Evolutionary conservation across 31 red algal species (phyloP), one percentile per base, ranked within the genome.

Genomic region (Endocladia muricata): DNA sequence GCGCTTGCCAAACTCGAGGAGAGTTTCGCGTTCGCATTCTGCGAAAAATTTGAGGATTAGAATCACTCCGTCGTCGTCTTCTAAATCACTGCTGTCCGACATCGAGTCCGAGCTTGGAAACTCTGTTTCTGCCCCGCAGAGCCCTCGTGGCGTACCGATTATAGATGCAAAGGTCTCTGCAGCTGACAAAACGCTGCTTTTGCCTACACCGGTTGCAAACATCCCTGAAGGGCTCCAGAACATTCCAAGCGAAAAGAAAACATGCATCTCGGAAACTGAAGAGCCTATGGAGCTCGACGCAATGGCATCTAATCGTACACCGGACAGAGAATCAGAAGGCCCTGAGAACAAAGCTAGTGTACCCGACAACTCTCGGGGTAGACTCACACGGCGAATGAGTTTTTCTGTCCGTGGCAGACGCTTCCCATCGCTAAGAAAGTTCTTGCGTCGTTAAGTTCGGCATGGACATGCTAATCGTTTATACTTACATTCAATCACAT

Each of bases 1-100:
- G 33, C 79, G 79, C 56, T 2, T 15, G 21, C 28, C 55, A 8
- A 29, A 26, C 47, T 36, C 30, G 6, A 47, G 47, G 36, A 44
- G 60, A 55, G 79, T 73, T 37, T 61, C 65, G 4, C 79, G 79
- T 40, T 83, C 79, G n/a, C 66, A 83, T 55, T 83, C 79, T n/a
- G 79, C 79, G 2, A 83, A 83, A 55, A 83, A 83, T 40, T 41
- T 83, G 34, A 43, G 79, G 41, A 83, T 83, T 43, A 56, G 79
- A 21, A 58, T 83, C 57, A 83, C 79, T 34, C 79, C 79, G 6
- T 73, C 67, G 9, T 83, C 79, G 28, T 83, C 79, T 28, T 83
- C 79, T 30, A 71, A 71, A 22, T 83, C 79, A 40, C 47, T 83
- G 55, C 37, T 83, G n/a, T 83, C 79, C 23, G 79, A 83, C 79